phyloP scores from a whole-genome alignment of 352 stramenopile genomes.

The Globisporangium carolinianum region DNA sequence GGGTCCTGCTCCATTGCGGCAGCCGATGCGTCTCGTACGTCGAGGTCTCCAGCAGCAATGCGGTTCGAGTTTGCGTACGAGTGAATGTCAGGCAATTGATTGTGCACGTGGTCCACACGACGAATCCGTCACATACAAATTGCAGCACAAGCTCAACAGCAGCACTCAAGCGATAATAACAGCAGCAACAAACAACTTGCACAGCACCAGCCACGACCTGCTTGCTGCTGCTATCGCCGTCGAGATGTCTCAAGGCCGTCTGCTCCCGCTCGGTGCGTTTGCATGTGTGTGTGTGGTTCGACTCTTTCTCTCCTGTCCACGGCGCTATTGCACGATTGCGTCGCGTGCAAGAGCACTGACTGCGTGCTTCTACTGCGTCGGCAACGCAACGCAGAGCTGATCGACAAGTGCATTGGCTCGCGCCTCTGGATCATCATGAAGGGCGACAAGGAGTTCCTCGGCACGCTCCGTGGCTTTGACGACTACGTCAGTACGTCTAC shows the following conservation, averaged over 20 bases:
- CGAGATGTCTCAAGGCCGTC: conserved; percentile 65
- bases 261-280: conserved; percentile 69
- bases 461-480: conserved; percentile 93
- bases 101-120: not conserved
- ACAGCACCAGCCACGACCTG: no score
- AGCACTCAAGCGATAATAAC: conserved; percentile 1
- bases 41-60: not conserved
- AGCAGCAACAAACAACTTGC: conserved; percentile 1
- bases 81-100: not conserved
- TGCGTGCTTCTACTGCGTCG: no score
- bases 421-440: conserved; percentile 99
- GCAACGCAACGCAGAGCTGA: conserved; percentile 80
- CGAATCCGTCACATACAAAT: conserved; percentile 12
- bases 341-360: not conserved
- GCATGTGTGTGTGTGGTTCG: not conserved
- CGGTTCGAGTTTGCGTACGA: no score
- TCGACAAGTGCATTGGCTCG: conserved; percentile 99
- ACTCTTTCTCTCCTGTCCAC: no score
- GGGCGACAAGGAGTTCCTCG: conserved; percentile 94
- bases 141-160: not conserved
- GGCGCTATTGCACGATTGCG: no score
- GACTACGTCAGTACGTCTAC: conserved; percentile 93
- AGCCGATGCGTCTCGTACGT: not conserved
- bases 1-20: conserved; percentile 40
- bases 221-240: not conserved